Conservation (phyloP, 2,329 filamentous ascomycete species). For the Blastomyces gilchristii region DNA sequence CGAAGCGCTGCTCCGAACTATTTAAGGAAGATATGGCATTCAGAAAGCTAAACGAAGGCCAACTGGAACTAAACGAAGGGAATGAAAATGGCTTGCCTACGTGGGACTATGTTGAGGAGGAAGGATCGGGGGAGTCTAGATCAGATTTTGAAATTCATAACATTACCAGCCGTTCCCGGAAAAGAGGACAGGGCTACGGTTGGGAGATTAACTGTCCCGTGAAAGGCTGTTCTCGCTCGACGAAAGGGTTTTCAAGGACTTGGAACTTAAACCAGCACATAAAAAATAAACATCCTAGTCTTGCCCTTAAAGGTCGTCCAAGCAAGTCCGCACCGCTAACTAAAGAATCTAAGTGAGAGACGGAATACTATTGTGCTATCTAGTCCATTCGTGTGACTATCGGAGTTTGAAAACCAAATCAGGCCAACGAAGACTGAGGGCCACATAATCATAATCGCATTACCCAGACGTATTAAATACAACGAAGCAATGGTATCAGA, state of each 20-base stretch:
- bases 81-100: constrained; percentile 14
- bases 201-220: constrained; percentile 25
- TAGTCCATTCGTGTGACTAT: background rate
- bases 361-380: background rate
- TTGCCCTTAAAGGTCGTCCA: background rate
- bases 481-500: background rate
- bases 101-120: constrained; percentile 28
- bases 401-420: background rate
- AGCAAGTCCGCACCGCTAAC: background rate
- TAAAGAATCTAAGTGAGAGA: background rate
- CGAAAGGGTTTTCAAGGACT: constrained; percentile 26
- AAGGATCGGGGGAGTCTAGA: constrained; percentile 17
- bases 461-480: background rate
- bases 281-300: constrained; percentile 22
- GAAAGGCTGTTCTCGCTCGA: constrained; percentile 21
- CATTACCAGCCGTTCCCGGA: background rate
- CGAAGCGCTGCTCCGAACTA: constrained; percentile 62
- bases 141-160: constrained; percentile 15
- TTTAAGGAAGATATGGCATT: constrained; percentile 65
- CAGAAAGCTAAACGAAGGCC: constrained; percentile 42
- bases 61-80: constrained; percentile 15
- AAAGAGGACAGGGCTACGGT: background rate
- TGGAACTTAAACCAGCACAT: constrained; percentile 31
- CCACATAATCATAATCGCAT: background rate
- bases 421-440: background rate